Percentiles rank a stretch among this genome's conserved stretches.
Conservation (phyloP, 1,284 basidiomycete species). For the Pseudozyma flocculosa region DNA sequence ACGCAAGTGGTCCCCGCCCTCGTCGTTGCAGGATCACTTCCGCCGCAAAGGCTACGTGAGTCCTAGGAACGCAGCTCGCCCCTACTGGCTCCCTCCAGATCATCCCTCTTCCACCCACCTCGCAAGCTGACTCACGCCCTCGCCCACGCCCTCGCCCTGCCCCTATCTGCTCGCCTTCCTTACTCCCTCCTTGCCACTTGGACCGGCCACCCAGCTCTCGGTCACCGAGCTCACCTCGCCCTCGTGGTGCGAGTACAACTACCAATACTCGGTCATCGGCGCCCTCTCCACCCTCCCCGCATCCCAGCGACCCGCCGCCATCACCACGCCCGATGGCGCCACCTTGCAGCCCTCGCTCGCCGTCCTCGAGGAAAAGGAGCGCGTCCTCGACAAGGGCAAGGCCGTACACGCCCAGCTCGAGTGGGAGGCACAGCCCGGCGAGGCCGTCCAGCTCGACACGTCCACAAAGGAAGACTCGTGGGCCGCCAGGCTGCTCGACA, state of each 20-base stretch:
- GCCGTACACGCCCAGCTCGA: conserved; percentile 79
- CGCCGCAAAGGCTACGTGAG: no score
- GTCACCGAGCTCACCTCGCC: conserved; percentile 53
- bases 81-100: no score
- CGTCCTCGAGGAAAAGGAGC: conserved; percentile 25
- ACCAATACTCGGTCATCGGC: conserved; percentile 42
- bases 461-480: conserved; percentile 69
- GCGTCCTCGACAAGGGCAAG: conserved; percentile 16
- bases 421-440: conserved; percentile 67
- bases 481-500: conserved; percentile 66
- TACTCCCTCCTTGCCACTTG: conserved; percentile 30
- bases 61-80: no score
- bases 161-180: conserved; percentile 7
- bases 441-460: conserved; percentile 62
- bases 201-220: conserved; percentile 33
- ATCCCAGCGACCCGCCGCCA: conserved; percentile 28
- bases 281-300: conserved; percentile 40
- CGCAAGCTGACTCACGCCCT: no score
- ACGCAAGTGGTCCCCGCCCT: no score
- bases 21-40: no score
- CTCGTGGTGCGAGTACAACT: conserved; percentile 52
- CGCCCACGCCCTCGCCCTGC: no score
- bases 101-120: no score
- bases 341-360: conserved; percentile 21
- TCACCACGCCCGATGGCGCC: conserved; percentile 38